phyloP scores from a whole-genome alignment of 495 filamentous ascomycete species.

The Talaromyces trachyspermus region DNA sequence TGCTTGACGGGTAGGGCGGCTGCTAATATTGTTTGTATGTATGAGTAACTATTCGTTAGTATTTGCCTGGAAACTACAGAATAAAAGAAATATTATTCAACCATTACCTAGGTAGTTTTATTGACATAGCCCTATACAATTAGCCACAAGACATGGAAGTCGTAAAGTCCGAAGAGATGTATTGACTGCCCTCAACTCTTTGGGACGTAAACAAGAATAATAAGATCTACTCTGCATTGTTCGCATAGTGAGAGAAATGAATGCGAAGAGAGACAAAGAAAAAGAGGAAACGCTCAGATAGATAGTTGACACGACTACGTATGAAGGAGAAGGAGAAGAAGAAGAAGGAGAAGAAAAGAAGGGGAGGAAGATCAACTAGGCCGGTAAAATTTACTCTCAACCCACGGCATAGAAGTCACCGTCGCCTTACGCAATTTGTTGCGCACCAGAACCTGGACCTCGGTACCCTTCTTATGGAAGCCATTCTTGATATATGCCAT shows the following conservation, averaged over 20 bases:
- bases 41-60: slow-evolving; percentile 6
- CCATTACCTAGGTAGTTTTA: too few relatives aligned
- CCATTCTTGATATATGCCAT: slow-evolving; percentile 91
- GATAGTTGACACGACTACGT: slow-evolving; percentile 4
- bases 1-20: neutral
- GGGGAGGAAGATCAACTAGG: slow-evolving; percentile 13
- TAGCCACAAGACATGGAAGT: too few relatives aligned
- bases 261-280: neutral
- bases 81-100: too few relatives aligned
- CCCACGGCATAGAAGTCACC: slow-evolving; percentile 91
- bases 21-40: slow-evolving; percentile 7
- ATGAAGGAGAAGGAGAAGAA: neutral
- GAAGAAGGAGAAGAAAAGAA: neutral
- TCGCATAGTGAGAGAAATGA: too few relatives aligned
- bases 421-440: slow-evolving; percentile 73
- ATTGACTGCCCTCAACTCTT: too few relatives aligned
- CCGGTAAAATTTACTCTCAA: slow-evolving; percentile 69
- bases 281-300: neutral
- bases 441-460: slow-evolving; percentile 71
- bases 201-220: too few relatives aligned
- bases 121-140: too few relatives aligned
- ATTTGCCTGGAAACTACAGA: too few relatives aligned
- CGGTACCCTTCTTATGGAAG: slow-evolving; percentile 78
- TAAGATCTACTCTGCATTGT: too few relatives aligned
- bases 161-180: too few relatives aligned